Base-by-base conservation (phyloP, 257 asterid species). In the Rehmannia glutinosa region DNA sequence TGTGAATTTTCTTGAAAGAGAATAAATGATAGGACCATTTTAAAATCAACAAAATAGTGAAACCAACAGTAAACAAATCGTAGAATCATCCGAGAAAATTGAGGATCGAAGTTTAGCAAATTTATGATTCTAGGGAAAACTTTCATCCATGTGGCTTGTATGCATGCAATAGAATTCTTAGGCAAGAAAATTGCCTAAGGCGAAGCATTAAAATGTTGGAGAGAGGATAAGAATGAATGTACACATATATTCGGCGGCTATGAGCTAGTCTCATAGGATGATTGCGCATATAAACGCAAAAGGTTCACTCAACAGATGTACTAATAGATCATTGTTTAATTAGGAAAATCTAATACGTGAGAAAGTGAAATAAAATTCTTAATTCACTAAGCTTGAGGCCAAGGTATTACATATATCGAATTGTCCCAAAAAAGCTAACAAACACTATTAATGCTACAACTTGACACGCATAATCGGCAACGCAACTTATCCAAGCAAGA, bases 1-100 rank as follows among this genome's bases (percentile, higher is more conserved):
- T 84, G 95, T 32, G 51, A 73, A 66, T 33, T 52, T 65, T 25
- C 49, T 43, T 36, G 6, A 30, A 12, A 15, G 24, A 68, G 39
- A 39, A 49, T 33, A 13, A 72, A 67, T 2, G 65, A 66, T 32
- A 28, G 15, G 41, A 20, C 24, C 30, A 49, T 6, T n/a, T n/a
- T n/a, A 13, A 53, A 53, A n/a, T 27, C 13, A 21, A 15, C 8
- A 58, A 50, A 21, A 24, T 36, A 33, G 19, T 23, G 23, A 17
- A 59, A 42, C 50, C 24, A 28, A 28, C 7, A 32, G 42, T n/a
- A 36, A 13, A 62, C 3, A 49, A 23, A 8, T 24, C 36, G 27
- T 10, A 21, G 21, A 50, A 57, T 35, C 43, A 54, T 16, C 15
- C 17, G 61, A 43, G 21, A 33, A 20, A 20, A 55, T n/a, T n/a